phyloP scores from a whole-genome alignment of 805 yeast species.

The Saturnispora bothae region DNA sequence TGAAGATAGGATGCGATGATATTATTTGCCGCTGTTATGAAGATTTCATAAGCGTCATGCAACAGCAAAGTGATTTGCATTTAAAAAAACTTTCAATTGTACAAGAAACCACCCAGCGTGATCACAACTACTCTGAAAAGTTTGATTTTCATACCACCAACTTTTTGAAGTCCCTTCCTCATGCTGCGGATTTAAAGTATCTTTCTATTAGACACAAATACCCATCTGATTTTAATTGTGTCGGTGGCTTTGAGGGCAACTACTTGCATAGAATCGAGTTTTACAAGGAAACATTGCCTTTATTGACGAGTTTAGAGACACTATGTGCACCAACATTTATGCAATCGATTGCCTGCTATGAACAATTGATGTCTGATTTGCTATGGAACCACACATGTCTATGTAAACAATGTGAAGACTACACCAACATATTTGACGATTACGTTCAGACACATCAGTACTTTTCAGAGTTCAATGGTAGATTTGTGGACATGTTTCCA shows the following conservation, averaged over 20 bases:
- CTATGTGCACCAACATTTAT: conserved; percentile 51
- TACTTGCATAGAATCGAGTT: conserved; percentile 47
- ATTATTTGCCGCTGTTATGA: conserved; percentile 36
- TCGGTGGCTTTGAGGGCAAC: conserved; percentile 68
- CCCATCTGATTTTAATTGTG: conserved; percentile 45
- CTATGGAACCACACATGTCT: conserved; percentile 67
- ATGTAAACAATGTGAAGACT: conserved; percentile 43
- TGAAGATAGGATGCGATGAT: conserved; percentile 45
- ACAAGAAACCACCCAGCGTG: conserved; percentile 25
- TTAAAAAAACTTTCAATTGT: conserved; percentile 30
- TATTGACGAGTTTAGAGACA: conserved; percentile 30
- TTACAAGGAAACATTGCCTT: conserved; percentile 39
- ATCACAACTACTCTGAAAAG: conserved; percentile 39
- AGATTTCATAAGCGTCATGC: conserved; percentile 25
- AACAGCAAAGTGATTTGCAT: conserved; percentile 17
- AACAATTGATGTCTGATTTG: conserved; percentile 55
- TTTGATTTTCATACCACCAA: conserved; percentile 43
- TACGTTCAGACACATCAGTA: conserved; percentile 56
- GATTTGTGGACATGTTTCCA: conserved; percentile 51
- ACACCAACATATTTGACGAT: conserved; percentile 43
- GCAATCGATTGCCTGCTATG: conserved; percentile 55
- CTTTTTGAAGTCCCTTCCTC: conserved; percentile 30
- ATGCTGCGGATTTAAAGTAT: conserved; percentile 26
- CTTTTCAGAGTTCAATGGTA: conserved; percentile 35
- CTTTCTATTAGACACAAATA: conserved; percentile 49